Conservation (phyloP, 805 yeast species). For the Metschnikowia kunwiensis region DNA sequence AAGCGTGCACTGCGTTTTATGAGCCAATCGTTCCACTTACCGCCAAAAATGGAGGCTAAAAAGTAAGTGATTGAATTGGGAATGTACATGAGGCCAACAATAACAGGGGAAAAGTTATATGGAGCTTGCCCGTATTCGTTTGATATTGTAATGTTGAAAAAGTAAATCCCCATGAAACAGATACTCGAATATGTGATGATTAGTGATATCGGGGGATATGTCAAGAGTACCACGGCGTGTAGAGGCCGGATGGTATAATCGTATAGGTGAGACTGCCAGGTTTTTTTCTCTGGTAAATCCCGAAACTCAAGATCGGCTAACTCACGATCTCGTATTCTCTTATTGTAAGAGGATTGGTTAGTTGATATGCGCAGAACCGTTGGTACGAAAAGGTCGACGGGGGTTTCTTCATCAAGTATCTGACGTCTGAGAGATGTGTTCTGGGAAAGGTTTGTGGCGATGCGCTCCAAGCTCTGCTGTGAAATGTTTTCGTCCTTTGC, state of each 20-base stretch:
- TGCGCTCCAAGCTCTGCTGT: slow-evolving; percentile 26
- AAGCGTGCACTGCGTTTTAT: slow-evolving; percentile 48
- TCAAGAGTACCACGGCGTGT: slow-evolving; percentile 56
- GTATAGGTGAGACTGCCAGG: slow-evolving; percentile 25
- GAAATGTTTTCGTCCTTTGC: slow-evolving; percentile 10
- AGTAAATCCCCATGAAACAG: slow-evolving; percentile 68
- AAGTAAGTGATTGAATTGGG: slow-evolving; percentile 81
- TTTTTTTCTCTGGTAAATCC: not conserved
- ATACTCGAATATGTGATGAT: slow-evolving; percentile 66
- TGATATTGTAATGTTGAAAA: slow-evolving; percentile 72
- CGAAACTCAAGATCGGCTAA: slow-evolving; percentile 10
- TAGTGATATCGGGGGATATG: slow-evolving; percentile 71
- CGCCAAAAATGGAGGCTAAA: slow-evolving; percentile 75
- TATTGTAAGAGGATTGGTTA: slow-evolving; percentile 31
- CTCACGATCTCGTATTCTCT: slow-evolving; percentile 25
- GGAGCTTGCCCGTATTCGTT: slow-evolving; percentile 61
- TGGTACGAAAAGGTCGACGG: slow-evolving; percentile 42
- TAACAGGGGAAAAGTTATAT: slow-evolving; percentile 61
- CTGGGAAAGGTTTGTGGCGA: slow-evolving; percentile 33
- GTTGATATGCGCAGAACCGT: slow-evolving; percentile 36
- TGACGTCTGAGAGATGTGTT: slow-evolving; percentile 13
- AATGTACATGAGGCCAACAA: slow-evolving; percentile 72
- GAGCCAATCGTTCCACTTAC: slow-evolving; percentile 70
- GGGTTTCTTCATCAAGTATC: slow-evolving; percentile 26
- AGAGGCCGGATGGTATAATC: slow-evolving; percentile 56